Evolutionary conservation across 148 eudicot species (phyloP).

Genomic region (Linanthus parryae): DNA sequence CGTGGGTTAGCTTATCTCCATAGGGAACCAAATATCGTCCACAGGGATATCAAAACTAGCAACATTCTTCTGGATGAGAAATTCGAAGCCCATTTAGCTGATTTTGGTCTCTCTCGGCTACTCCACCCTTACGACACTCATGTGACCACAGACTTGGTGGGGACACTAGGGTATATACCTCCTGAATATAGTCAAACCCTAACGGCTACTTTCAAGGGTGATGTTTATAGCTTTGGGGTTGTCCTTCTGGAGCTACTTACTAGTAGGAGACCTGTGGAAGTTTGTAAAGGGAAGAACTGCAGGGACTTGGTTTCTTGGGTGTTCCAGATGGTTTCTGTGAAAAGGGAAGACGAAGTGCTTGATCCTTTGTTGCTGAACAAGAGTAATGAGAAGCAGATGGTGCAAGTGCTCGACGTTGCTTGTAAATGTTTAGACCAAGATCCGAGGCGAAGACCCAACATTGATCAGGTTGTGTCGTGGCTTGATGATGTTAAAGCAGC

Average conservation of each 20-base stretch:
- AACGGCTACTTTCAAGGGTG: slow-evolving; percentile 92
- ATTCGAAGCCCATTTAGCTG: slow-evolving; percentile 89
- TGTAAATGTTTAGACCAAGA: slow-evolving; percentile 72
- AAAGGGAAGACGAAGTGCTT: slow-evolving; percentile 59
- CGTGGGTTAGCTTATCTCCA: slow-evolving; percentile 78
- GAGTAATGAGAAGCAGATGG: slow-evolving; percentile 53
- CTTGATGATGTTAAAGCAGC: slow-evolving; percentile 48
- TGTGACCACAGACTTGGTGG: slow-evolving; percentile 92
- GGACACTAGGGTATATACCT: slow-evolving; percentile 92
- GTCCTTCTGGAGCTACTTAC: slow-evolving; percentile 90
- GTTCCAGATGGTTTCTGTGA: slow-evolving; percentile 71
- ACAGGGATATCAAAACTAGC: slow-evolving; percentile 89
- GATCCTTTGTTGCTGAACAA: slow-evolving; percentile 56
- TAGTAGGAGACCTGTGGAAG: slow-evolving; percentile 79
- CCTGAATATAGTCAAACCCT: slow-evolving; percentile 89
- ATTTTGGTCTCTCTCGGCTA: slow-evolving; percentile 82
- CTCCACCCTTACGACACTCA: slow-evolving; percentile 85
- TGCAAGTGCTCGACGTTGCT: slow-evolving; percentile 66
- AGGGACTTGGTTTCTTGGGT: slow-evolving; percentile 90
- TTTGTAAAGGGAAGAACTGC: slow-evolving; percentile 79
- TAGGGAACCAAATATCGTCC: slow-evolving; percentile 67
- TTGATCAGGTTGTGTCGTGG: slow-evolving; percentile 80
- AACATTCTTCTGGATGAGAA: slow-evolving; percentile 78
- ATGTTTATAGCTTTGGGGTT: slow-evolving; percentile 91
- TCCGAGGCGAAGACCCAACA: slow-evolving; percentile 74